Evolutionary conservation across 208 protist species (phyloP).

Genomic region (Trypanosoma congolense): DNA sequence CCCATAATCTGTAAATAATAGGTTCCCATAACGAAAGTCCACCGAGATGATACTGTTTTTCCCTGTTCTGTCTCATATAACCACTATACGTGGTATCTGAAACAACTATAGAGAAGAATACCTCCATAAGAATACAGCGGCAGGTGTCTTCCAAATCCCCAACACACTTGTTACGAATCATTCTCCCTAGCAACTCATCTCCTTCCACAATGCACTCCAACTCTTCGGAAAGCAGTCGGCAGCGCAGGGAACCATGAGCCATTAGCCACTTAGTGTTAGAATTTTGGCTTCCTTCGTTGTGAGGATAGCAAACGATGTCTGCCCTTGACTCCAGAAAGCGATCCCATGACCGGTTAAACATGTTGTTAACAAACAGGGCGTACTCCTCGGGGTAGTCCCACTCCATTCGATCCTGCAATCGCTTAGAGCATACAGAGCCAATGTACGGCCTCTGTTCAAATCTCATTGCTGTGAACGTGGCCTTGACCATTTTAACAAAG

Average conservation of each 20-base stretch:
- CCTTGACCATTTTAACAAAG: constrained; percentile 6
- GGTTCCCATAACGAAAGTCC: constrained; percentile 12
- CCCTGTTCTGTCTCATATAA: not conserved
- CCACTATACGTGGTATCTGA: not conserved
- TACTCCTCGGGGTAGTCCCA: constrained; percentile 14
- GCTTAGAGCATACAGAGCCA: constrained; percentile 20
- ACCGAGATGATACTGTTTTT: constrained; percentile 5
- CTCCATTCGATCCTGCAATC: constrained; percentile 23
- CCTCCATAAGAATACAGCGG: constrained; percentile 14
- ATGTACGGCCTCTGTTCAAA: not conserved
- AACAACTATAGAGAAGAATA: not conserved
- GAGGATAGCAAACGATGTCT: constrained; percentile 8
- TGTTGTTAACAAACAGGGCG: constrained; percentile 8
- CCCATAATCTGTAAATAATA: constrained; percentile 8
- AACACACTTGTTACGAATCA: constrained; percentile 11
- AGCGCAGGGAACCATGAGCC: constrained; percentile 13
- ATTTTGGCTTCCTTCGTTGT: not conserved
- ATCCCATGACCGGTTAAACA: constrained; percentile 15
- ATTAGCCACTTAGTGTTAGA: constrained; percentile 11
- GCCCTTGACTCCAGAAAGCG: constrained; percentile 5
- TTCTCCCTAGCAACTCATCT: constrained; percentile 4
- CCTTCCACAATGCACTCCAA: not conserved
- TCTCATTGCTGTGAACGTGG: constrained; percentile 1
- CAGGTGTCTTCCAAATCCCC: constrained; percentile 14
- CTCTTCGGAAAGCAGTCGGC: constrained; percentile 1